phyloP scores from a whole-genome alignment of 345 rosid genomes.

The Clausena lansium region DNA sequence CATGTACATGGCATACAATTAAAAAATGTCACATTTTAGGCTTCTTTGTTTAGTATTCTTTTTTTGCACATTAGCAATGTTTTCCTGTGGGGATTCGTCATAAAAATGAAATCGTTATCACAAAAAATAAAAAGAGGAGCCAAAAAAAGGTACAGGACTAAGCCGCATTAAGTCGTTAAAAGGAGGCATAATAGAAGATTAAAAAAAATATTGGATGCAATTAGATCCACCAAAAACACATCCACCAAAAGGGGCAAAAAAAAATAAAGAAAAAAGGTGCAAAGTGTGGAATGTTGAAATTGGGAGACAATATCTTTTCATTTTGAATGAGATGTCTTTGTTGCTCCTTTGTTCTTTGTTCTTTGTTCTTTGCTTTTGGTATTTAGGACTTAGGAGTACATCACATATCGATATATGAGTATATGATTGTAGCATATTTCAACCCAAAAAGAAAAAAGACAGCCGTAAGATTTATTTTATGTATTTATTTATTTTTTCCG shows the following conservation, averaged over 20 bases:
- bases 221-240: constrained; percentile 34
- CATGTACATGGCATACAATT: neutral
- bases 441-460: constrained; percentile 16
- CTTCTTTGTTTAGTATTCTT: neutral
- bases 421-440: constrained; percentile 28
- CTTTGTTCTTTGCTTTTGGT: constrained; percentile 31
- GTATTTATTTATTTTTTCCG: neutral
- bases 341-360: constrained; percentile 16
- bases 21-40: neutral
- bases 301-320: constrained; percentile 39
- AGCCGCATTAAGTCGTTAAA: constrained; percentile 23
- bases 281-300: constrained; percentile 37
- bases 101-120: neutral
- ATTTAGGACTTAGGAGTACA: constrained; percentile 2
- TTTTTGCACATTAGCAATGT: neutral
- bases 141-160: constrained; percentile 16
- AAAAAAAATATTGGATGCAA: constrained; percentile 28
- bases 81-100: neutral
- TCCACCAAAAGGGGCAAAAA: constrained; percentile 12
- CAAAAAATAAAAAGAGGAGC: neutral
- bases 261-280: constrained; percentile 5
- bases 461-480: no score
- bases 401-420: neutral
- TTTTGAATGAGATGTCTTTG: constrained; percentile 39
- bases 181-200: constrained; percentile 21